phyloP scores from a whole-genome alignment of 192 early-diverging fungal species.

The Pilobolus umbonatus region DNA sequence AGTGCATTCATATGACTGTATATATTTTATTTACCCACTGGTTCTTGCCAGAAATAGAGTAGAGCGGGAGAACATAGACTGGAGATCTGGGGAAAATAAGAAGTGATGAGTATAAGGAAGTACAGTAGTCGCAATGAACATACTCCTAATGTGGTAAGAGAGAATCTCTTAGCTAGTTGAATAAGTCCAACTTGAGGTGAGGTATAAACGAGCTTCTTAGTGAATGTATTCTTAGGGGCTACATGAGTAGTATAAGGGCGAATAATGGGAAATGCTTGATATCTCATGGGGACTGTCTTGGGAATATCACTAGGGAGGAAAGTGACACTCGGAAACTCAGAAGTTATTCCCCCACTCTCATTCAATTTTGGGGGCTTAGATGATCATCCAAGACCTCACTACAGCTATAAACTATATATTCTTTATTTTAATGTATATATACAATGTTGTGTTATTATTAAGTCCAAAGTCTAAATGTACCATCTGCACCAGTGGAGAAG shows the following conservation, averaged over 20 bases:
- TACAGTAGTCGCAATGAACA: neutral
- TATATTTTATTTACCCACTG: conserved; percentile 22
- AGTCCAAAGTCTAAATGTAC: conserved; percentile 83
- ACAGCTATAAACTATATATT: no score
- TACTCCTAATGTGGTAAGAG: conserved; percentile 31
- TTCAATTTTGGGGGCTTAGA: no score
- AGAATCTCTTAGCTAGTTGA: conserved; percentile 28
- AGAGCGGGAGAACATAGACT: conserved; percentile 26
- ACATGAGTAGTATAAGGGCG: no score
- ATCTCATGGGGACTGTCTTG: no score
- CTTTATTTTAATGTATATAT: no score
- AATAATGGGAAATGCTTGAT: no score
- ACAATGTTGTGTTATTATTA: no score
- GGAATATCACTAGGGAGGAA: no score
- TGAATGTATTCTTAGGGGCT: neutral
- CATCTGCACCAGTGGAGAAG: conserved; percentile 87
- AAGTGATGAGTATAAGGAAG: neutral
- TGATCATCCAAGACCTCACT: no score
- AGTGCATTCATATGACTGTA: neutral
- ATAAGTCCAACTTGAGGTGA: conserved; percentile 28
- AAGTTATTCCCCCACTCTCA: no score
- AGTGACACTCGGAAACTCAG: no score
- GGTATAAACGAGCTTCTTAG: conserved; percentile 23
- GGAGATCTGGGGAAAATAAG: conserved; percentile 21
- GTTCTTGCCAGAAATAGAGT: conserved; percentile 32